Base-by-base conservation (phyloP, 1,284 basidiomycete genomes). In the Nidula niveotomentosa region DNA sequence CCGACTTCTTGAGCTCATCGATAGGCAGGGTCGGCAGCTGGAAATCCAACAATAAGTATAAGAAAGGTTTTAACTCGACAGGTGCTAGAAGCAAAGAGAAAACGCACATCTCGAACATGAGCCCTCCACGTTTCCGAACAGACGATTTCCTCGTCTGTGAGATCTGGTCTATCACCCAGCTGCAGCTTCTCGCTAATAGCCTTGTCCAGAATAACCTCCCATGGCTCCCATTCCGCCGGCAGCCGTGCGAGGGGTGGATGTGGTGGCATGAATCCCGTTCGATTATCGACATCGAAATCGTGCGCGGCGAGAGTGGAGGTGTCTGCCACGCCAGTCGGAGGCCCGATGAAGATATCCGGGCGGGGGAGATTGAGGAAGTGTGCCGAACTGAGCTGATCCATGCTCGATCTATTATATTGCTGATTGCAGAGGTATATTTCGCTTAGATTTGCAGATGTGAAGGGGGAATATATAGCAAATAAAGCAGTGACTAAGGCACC, bases 251-350 rank as follows among this genome's bases (percentile, higher is more conserved):
- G 65, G 0, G 94, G 94, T 0, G 84, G 81, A 35, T 90, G 81
- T 0, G 91, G 90, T 0, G 96, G 95, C 79, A 98, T 85, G 69
- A 98, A 98, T 0, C 96, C 96, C 0, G 94, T 94, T 18, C 88
- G 79, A 1, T 92, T 92, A 67, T 96, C 93, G 60, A 98, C 90
- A 68, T 97, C 94, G 76, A 94, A 98, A 76, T 98, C 95, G 67
- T 95, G 93, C 3, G 93, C 70, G 1, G 93, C 92, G 53, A 95
- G 84, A 3, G 93, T 94, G 9, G 91, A 86, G 3, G 90, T 93
- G 69, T 95, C 93, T n/a, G 80, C 74, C 5, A 75, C 72, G 37
- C 80, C 80, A 6, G 63, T 63, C 4, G 65, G 65, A 10, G 69
- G 68, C 7, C 73, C 74, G 43, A 72, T 48, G 33, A 72, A 59